Percentiles rank a stretch among this genome's conserved stretches.
Conservation (phyloP, 306 rosid species). For the Sophora flavescens region DNA sequence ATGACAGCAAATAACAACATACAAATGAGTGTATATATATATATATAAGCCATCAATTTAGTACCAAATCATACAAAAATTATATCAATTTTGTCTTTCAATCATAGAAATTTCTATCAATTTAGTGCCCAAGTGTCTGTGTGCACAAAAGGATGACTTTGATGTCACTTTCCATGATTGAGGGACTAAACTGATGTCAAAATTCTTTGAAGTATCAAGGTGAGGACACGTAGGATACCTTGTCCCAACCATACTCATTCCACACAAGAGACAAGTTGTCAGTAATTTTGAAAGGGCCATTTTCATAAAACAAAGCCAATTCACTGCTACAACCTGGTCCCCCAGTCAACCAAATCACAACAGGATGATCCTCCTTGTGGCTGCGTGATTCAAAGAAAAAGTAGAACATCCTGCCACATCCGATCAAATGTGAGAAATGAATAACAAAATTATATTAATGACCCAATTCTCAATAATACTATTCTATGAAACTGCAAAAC, state of each 20-base stretch:
- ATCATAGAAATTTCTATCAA: too few relatives aligned
- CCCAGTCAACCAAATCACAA: constrained; percentile 95
- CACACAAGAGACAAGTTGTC: constrained; percentile 80
- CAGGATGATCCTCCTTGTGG: constrained; percentile 74
- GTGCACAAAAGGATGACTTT: neutral
- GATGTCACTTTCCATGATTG: neutral
- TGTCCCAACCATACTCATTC: constrained; percentile 95
- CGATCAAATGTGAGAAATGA: constrained; percentile 30
- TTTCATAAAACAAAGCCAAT: constrained; percentile 87
- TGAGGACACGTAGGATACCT: constrained; percentile 52
- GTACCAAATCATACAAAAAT: too few relatives aligned
- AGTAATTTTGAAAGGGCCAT: constrained; percentile 82
- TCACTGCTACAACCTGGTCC: constrained; percentile 98
- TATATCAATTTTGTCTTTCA: too few relatives aligned
- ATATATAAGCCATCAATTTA: too few relatives aligned
- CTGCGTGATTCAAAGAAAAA: constrained; percentile 88
- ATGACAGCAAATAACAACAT: neutral
- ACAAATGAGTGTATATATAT: too few relatives aligned
- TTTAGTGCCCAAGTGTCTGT: neutral
- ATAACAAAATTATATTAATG: constrained; percentile 25
- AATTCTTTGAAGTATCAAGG: neutral
- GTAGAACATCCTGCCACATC: constrained; percentile 83
- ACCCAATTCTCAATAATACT: constrained; percentile 15
- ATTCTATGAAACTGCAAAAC: neutral
- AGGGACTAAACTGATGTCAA: neutral